Evolutionary conservation across 805 yeast genomes (phyloP), one percentile per base, ranked within the genome.

Genomic region (Debaryomyces maramus): DNA sequence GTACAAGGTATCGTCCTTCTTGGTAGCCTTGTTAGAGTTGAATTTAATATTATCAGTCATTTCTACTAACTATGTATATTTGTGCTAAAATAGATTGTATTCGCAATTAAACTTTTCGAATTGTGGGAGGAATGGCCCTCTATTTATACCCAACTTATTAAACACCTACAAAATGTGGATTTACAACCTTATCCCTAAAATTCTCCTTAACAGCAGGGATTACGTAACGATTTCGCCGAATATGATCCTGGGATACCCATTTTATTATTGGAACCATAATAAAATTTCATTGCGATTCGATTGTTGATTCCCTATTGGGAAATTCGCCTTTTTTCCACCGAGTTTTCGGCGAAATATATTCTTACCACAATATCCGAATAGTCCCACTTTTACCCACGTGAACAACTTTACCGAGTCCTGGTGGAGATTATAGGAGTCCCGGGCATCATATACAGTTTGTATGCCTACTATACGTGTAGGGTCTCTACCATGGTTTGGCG

Each of bases 11-110:
- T 72, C 69, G 39, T 70, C 80, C 40, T 72, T 63, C 60, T 72
- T 75, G 41, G 57, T 59, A 39, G 80, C 68, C 47, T 75, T 79
- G 58, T 72, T 75, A 35, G 83, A 74, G 48, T 72, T 65, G 52
- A 83, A 85, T 41, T 77, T 63, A 52, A 83, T 79, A 23, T 33
- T 31, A 21, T 71, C 68, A 40, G 61, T 51, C 64, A 60, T 60
- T 15, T 27, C 42, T 5, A 23, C 9, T 16, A 16, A 35, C 33
- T 23, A 14, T 40, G n/a, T 22, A 15, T 29, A 9, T 11, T 23
- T 23, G 11, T 29, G 17, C 18, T 29, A 15, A 4, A 29, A 29
- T 7, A 10, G 20, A 10, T 17, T 29, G 11, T 23, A 23, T 29
- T 15, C 19, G 19, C 14, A 29, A 29, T 29, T 2, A 29, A 29